Conservation (phyloP, 139 green algal species). For the Coelastrella sp. region DNA sequence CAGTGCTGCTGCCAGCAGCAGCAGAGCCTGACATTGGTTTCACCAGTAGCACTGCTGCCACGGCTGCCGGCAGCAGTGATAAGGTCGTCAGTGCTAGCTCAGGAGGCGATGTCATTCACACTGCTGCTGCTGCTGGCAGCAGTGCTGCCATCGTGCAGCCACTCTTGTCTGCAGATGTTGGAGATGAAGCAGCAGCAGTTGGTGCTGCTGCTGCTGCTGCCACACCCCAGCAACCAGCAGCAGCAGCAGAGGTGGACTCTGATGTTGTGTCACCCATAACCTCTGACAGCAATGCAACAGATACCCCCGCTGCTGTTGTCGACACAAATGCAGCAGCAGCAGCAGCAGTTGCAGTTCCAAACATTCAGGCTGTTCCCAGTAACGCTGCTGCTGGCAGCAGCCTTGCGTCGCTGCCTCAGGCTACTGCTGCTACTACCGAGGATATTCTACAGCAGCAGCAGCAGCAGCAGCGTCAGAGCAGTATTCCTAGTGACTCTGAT, state of each 20-base stretch:
- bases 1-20: background rate
- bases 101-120: background rate
- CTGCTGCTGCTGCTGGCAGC: background rate
- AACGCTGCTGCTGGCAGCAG: background rate
- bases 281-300: background rate
- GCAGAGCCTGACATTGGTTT: background rate
- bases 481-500: background rate
- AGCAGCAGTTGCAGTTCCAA: background rate
- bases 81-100: background rate
- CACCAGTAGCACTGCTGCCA: background rate
- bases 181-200: background rate
- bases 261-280: background rate
- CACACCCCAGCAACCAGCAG: background rate
- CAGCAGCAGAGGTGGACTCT: slow-evolving; percentile 3
- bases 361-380: background rate
- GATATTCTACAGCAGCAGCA: background rate
- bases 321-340: background rate
- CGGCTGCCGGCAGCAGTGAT: background rate
- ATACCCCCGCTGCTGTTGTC: background rate
- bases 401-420: background rate
- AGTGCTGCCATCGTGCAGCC: too few relatives aligned
- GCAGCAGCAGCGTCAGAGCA: background rate
- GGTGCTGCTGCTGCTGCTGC: background rate
- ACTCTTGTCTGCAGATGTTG: too few relatives aligned
- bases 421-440: background rate